These are phyloP conservation scores for Umbelopsis sp. DNA, from an alignment of 192 early-diverging fungal species.

Conservation along the genomic window DNA sequence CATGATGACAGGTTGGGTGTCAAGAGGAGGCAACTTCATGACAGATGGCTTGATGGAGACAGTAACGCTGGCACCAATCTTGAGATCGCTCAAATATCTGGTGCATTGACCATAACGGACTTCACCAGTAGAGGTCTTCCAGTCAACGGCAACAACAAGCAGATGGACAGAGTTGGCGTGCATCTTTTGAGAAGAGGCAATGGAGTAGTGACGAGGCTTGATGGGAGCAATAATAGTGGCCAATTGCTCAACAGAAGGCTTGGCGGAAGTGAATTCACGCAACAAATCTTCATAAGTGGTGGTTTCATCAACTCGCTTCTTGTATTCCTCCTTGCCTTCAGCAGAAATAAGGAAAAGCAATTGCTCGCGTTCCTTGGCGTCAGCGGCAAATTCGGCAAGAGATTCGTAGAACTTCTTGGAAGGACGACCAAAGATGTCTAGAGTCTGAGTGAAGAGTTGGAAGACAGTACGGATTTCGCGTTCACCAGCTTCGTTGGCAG, in stretches of 20 bases:
- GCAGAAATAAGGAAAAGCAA: slow-evolving; percentile 65
- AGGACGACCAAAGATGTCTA: slow-evolving; percentile 94
- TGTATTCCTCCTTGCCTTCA: slow-evolving; percentile 79
- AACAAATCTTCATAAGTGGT: slow-evolving; percentile 86
- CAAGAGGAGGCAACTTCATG: slow-evolving; percentile 89
- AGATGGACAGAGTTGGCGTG: slow-evolving; percentile 90
- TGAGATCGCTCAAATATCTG: slow-evolving; percentile 75
- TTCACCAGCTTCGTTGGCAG: slow-evolving; percentile 57
- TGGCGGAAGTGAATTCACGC: slow-evolving; percentile 81
- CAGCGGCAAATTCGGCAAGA: slow-evolving; percentile 71
- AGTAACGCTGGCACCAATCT: slow-evolving; percentile 69
- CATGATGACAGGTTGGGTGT: slow-evolving; percentile 91
- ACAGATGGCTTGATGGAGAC: slow-evolving; percentile 96
- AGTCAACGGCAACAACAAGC: slow-evolving; percentile 91
- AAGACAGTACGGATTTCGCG: slow-evolving; percentile 73
- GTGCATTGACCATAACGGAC: slow-evolving; percentile 88
- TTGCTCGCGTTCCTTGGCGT: slow-evolving; percentile 66
- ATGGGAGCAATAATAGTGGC: slow-evolving; percentile 77
- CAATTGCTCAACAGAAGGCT: slow-evolving; percentile 71
- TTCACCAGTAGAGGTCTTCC: slow-evolving; percentile 70
- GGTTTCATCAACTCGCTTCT: slow-evolving; percentile 80
- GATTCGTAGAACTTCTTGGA: slow-evolving; percentile 92
- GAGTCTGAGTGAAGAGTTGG: slow-evolving; percentile 79
- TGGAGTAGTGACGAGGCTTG: slow-evolving; percentile 99
- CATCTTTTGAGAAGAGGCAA: slow-evolving; percentile 87